phyloP scores from a whole-genome alignment of 345 rosid species.

The Salix viminalis region DNA sequence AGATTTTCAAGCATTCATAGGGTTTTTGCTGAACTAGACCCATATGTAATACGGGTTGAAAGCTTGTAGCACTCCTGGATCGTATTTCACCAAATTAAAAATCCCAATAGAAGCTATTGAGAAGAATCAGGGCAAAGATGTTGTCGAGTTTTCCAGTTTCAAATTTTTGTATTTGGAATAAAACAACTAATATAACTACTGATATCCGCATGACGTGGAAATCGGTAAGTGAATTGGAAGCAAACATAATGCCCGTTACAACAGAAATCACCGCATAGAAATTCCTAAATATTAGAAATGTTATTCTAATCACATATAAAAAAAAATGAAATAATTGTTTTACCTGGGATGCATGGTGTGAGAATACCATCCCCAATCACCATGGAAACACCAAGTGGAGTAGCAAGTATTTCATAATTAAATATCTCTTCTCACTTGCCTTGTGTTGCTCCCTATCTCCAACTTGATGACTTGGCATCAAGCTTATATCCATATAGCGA shows the following conservation, averaged over 20 bases:
- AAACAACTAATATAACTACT: slow-evolving; percentile 30
- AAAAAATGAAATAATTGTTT: neutral
- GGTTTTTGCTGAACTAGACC: slow-evolving; percentile 39
- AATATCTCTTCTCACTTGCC: too few species aligned
- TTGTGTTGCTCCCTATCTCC: too few species aligned
- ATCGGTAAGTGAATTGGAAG: slow-evolving; percentile 24
- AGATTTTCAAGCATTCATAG: slow-evolving; percentile 44
- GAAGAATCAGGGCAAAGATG: slow-evolving; percentile 40
- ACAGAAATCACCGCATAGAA: slow-evolving; percentile 10
- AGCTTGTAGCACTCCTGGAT: slow-evolving; percentile 34
- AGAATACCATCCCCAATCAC: neutral
- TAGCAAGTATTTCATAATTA: too few species aligned
- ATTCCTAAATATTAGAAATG: slow-evolving; percentile 20
- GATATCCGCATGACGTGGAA: slow-evolving; percentile 33
- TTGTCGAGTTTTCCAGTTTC: slow-evolving; percentile 52
- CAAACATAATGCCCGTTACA: slow-evolving; percentile 42
- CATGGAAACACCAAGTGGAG: slow-evolving; percentile 2
- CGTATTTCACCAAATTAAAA: slow-evolving; percentile 37
- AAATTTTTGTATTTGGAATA: slow-evolving; percentile 44
- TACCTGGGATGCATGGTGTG: neutral
- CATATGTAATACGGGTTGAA: slow-evolving; percentile 38
- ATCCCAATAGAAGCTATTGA: slow-evolving; percentile 33
- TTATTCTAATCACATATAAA: neutral
- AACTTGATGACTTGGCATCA: too few species aligned
- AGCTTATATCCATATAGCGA: too few species aligned